Evolutionary conservation across 768 basidiomycete species (phyloP), one percentile per base, ranked within the genome.

Genomic region (Baorangia bicolor): DNA sequence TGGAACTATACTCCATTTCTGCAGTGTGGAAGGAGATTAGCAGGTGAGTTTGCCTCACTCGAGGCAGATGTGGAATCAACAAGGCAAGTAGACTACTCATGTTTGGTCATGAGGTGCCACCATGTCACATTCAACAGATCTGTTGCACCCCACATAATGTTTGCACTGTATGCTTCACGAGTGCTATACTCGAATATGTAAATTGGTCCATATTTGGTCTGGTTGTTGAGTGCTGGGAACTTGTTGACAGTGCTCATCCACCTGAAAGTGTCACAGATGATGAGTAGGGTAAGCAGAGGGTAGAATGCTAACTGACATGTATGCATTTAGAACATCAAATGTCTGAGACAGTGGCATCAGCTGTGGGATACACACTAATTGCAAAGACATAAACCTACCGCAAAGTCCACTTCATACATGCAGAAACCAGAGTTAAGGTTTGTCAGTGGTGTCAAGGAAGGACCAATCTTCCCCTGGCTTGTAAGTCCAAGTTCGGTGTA

Each of bases 81-180:
- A 42, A 44, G 13, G n/a, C 8, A 25, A 14, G 11, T 12, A 8
- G 13, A 23, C 16, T 31, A 66, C 76, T 48, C 52, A 82, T 84
- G 78, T 73, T 88, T 84, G 1, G 87, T 88, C 37, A 89, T 84
- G 30, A 68, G 78, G 67, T 89, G 88, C 87, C 86, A 89, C 83
- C 85, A 89, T 1, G 87, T 88, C 6, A 85, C 86, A 58, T 89
- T 89, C 54, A 89, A 70, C 0, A 87, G 87, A 66, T 86, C 86
- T 46, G 77, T 74, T 5, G 73, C 69, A 25, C 76, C 76, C 87
- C 87, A 88, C 31, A 76, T 76, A 5, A 75, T 66, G 30, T 64
- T 69, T 21, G 65, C 68, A 18, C 86, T 87, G 58, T 88, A 89
- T n/a, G n/a, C n/a, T n/a, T n/a, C n/a, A n/a, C n/a, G 83, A 9